These are phyloP conservation scores for Eimeria maxima DNA, from an alignment of 169 alveolate genomes.

Conservation along the genomic window DNA sequence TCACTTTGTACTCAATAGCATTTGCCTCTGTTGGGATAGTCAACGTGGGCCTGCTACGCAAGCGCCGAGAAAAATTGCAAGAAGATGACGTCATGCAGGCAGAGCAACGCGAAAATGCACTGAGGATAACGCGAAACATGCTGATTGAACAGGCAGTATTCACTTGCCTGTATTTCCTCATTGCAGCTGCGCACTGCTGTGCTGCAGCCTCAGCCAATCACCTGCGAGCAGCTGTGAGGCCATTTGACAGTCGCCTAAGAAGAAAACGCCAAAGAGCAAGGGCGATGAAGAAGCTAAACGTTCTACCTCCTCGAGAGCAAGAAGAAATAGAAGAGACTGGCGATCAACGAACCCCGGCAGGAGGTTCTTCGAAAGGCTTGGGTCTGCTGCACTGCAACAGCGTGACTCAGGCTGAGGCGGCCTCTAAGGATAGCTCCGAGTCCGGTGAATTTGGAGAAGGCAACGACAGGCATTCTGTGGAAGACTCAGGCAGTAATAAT, in stretches of 20 bases:
- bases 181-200: slow-evolving; percentile 69
- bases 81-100: slow-evolving; percentile 31
- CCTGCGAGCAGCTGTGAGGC: slow-evolving; percentile 57
- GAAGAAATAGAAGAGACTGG: neutral
- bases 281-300: slow-evolving; percentile 8
- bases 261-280: slow-evolving; percentile 60
- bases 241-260: slow-evolving; percentile 63
- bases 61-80: neutral
- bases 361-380: neutral
- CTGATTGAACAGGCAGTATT: slow-evolving; percentile 35
- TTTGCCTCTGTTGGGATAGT: slow-evolving; percentile 41
- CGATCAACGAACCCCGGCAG: neutral
- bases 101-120: slow-evolving; percentile 57
- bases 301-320: neutral
- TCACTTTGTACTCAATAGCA: slow-evolving; percentile 56
- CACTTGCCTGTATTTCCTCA: slow-evolving; percentile 38
- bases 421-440: neutral
- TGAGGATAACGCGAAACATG: slow-evolving; percentile 26
- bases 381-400: neutral
- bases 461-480: neutral
- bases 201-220: slow-evolving; percentile 71
- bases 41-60: slow-evolving; percentile 19
- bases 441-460: neutral
- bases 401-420: neutral
- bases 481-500: neutral